Evolutionary conservation across 2,329 filamentous ascomycete species (phyloP).

Genomic region (Tolypocladium tropicale): DNA sequence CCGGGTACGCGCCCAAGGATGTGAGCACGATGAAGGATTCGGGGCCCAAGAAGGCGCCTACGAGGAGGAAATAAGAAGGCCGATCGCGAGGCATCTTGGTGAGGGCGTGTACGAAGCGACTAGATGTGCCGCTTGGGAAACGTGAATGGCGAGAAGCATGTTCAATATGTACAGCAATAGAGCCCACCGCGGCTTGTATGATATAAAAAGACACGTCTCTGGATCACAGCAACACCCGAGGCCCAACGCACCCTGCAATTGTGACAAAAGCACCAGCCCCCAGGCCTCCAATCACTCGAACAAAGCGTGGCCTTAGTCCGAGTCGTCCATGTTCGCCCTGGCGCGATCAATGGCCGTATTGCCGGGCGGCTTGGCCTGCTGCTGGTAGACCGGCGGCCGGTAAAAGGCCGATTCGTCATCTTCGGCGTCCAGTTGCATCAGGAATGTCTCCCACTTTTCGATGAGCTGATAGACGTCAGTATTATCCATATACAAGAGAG

Average conservation of each 20-base stretch:
- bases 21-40: conserved; percentile 22
- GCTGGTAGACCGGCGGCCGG: conserved; percentile 48
- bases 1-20: conserved; percentile 34
- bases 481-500: conserved; percentile 9
- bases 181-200: conserved; percentile 22
- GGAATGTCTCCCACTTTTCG: conserved; percentile 97
- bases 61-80: conserved; percentile 36
- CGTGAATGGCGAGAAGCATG: conserved; percentile 2
- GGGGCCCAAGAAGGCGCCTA: conserved; percentile 30
- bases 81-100: not conserved
- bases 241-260: not conserved
- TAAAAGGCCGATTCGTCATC: conserved; percentile 69
- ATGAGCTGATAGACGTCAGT: conserved; percentile 36
- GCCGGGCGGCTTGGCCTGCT: conserved; percentile 37
- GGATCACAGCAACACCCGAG: conserved; percentile 4
- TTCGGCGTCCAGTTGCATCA: conserved; percentile 90
- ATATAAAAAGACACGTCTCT: conserved; percentile 21
- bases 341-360: conserved; percentile 52
- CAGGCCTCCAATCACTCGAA: not conserved
- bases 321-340: conserved; percentile 49
- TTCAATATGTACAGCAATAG: conserved; percentile 23
- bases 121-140: conserved; percentile 3
- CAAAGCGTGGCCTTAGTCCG: conserved; percentile 35
- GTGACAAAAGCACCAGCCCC: not conserved
- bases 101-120: not conserved